These are phyloP conservation scores for Entonaema liquescens DNA, from an alignment of 495 filamentous ascomycete species.

Conservation along the genomic window DNA sequence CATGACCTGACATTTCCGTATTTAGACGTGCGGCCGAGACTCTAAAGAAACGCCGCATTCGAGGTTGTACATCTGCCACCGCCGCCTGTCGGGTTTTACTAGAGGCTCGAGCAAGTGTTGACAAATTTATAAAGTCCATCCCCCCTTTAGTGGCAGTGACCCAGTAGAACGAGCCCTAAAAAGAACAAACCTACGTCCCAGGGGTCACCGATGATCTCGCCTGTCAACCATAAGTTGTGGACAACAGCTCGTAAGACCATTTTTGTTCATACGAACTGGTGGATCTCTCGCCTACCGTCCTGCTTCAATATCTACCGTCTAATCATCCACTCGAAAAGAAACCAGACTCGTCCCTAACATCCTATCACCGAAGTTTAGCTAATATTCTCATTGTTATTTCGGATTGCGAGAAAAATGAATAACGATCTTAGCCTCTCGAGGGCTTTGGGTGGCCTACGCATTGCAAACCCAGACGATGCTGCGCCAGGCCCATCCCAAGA, in stretches of 20 bases:
- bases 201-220: constrained; percentile 25
- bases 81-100: constrained; percentile 27
- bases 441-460: constrained; percentile 91
- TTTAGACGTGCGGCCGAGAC: constrained; percentile 10
- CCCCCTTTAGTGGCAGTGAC: constrained; percentile 1
- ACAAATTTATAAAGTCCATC: constrained; percentile 5
- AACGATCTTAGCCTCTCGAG: constrained; percentile 92
- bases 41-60: constrained; percentile 6
- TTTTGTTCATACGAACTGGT: constrained; percentile 18
- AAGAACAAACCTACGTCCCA: constrained; percentile 1
- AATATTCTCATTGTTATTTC: neutral
- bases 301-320: constrained; percentile 26
- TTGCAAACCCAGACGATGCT: constrained; percentile 93
- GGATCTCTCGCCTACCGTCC: constrained; percentile 7
- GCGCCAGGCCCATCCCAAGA: constrained; percentile 66
- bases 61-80: constrained; percentile 11
- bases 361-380: constrained; percentile 13
- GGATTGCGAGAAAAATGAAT: constrained; percentile 68
- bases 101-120: constrained; percentile 13
- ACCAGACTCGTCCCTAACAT: constrained; percentile 19
- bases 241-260: constrained; percentile 16
- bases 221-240: constrained; percentile 24
- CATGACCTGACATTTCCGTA: constrained; percentile 19
- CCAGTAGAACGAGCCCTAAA: constrained; percentile 5
- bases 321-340: constrained; percentile 7